These are phyloP conservation scores for Fusarium clavum DNA, from an alignment of 2,329 filamentous ascomycete species.

Conservation along the genomic window DNA sequence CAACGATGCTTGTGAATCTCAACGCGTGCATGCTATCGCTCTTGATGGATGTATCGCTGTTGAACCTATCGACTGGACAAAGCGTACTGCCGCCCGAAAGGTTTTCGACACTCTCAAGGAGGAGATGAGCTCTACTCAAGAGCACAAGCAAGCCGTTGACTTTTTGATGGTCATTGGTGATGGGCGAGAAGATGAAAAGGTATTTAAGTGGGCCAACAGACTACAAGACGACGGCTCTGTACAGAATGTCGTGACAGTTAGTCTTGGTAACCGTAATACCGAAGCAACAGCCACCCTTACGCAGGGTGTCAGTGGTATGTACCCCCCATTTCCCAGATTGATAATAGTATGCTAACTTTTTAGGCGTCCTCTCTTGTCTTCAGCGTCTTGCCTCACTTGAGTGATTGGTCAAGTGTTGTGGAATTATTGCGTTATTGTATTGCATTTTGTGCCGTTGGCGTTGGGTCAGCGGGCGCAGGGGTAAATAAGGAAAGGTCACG, in stretches of 20 bases:
- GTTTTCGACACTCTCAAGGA: conserved; percentile 72
- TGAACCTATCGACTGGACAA: conserved; percentile 87
- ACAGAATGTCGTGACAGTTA: conserved; percentile 83
- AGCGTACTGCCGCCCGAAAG: conserved; percentile 81
- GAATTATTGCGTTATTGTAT: conserved; percentile 39
- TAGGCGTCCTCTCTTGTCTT: conserved; percentile 58
- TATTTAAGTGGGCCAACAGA: conserved; percentile 93
- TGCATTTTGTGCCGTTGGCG: conserved; percentile 44
- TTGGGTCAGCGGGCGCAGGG: conserved; percentile 42
- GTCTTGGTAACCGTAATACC: conserved; percentile 86
- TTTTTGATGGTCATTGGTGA: conserved; percentile 93
- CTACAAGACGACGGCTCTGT: conserved; percentile 70
- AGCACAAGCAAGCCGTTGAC: conserved; percentile 68
- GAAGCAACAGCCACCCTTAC: conserved; percentile 87
- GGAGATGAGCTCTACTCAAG: conserved; percentile 47
- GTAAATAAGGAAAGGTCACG: conserved; percentile 24
- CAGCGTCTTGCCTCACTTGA: conserved; percentile 54
- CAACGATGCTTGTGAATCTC: conserved; percentile 89
- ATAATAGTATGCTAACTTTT: not conserved
- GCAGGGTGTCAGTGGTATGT: conserved; percentile 89
- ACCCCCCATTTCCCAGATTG: not conserved
- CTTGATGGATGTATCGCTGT: conserved; percentile 84
- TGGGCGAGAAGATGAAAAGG: conserved; percentile 90
- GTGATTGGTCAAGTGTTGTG: conserved; percentile 30
- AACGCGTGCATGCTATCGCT: conserved; percentile 85